Percentiles rank a stretch among this genome's conserved stretches.
These are phyloP conservation scores for Solanum bulbocastanum DNA, from an alignment of 257 asterid species.

Conservation along the genomic window DNA sequence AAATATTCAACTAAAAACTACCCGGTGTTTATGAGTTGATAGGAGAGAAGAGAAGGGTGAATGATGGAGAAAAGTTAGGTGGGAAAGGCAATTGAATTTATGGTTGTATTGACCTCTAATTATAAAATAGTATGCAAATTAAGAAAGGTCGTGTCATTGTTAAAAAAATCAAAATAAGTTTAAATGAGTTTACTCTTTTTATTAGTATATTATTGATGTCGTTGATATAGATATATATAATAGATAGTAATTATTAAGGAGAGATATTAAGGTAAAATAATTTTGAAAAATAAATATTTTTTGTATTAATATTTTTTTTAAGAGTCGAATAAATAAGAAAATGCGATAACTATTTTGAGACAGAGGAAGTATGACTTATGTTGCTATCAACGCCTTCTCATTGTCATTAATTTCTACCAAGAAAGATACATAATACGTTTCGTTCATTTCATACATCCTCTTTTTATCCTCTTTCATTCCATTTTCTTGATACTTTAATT, in stretches of 20 bases:
- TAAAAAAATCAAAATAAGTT: no score
- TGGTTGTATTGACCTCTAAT: not conserved
- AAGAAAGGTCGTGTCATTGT: not conserved
- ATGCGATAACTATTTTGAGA: not conserved
- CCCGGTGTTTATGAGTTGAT: not conserved
- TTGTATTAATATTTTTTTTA: no score
- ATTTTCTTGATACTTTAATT: not conserved
- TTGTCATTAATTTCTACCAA: not conserved
- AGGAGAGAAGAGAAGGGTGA: not conserved
- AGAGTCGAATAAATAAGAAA: no score
- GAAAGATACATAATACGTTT: not conserved
- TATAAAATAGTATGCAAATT: not conserved
- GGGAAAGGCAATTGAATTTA: not conserved
- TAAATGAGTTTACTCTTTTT: not conserved
- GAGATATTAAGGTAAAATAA: not conserved
- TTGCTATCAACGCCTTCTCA: not conserved
- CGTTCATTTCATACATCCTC: not conserved
- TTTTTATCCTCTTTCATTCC: not conserved
- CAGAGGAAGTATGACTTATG: not conserved
- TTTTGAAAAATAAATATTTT: no score
- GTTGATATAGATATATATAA: no score
- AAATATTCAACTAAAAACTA: not conserved
- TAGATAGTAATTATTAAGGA: not conserved
- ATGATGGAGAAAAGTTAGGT: not conserved
- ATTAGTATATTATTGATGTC: no score